These are phyloP conservation scores for Aspergillus campestris DNA, from an alignment of 495 filamentous ascomycete species.

Conservation along the genomic window DNA sequence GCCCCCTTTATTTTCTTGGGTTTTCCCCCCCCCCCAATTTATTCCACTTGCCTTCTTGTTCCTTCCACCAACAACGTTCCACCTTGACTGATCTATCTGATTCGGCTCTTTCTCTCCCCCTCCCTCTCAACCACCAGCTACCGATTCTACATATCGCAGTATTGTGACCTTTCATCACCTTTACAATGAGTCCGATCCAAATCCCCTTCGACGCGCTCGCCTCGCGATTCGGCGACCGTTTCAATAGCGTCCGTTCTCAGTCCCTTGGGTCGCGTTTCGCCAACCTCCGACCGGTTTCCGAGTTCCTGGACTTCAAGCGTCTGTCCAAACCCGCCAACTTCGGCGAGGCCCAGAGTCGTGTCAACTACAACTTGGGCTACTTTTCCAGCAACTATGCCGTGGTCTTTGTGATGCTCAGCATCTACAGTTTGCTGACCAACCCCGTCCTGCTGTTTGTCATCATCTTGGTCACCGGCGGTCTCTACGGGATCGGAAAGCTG, in stretches of 20 bases:
- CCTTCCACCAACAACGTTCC: no score
- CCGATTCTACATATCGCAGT: conserved; percentile 3
- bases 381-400: conserved; percentile 98
- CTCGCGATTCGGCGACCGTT: conserved; percentile 70
- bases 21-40: background rate
- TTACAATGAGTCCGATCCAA: conserved; percentile 74
- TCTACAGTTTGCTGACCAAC: conserved; percentile 92
- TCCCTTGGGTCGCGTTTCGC: conserved; percentile 75
- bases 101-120: conserved; percentile 3
- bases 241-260: conserved; percentile 68
- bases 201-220: conserved; percentile 88
- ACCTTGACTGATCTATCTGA: background rate
- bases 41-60: background rate
- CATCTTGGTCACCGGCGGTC: conserved; percentile 69
- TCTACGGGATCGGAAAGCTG: conserved; percentile 85
- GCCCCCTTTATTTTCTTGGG: background rate
- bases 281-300: conserved; percentile 83
- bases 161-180: background rate
- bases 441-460: conserved; percentile 80
- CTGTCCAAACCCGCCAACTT: conserved; percentile 90
- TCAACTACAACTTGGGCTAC: conserved; percentile 95
- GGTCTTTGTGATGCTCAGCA: conserved; percentile 86
- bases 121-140: conserved; percentile 1
- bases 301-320: conserved; percentile 94
- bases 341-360: conserved; percentile 79